Evolutionary conservation across 768 basidiomycete genomes (phyloP).

Genomic region (Termitomyces sp.): DNA sequence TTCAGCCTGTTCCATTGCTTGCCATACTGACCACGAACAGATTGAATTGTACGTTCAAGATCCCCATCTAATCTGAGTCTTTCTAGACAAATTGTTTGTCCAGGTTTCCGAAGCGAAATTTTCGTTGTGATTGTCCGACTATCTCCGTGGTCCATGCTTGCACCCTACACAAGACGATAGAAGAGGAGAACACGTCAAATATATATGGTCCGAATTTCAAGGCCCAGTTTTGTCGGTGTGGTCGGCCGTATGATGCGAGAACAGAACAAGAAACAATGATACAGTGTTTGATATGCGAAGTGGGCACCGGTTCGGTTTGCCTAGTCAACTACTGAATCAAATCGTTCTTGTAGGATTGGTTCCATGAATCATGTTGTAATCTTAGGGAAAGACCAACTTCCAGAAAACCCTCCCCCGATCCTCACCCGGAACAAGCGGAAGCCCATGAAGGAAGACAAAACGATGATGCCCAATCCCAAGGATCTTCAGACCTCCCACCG

Average conservation of each 20-base stretch:
- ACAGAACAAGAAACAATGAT: slow-evolving; percentile 83
- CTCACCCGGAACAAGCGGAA: slow-evolving; percentile 14
- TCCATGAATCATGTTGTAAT: slow-evolving; percentile 85
- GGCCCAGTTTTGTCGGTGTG: slow-evolving; percentile 70
- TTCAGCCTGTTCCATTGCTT: slow-evolving; percentile 80
- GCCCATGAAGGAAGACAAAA: slow-evolving; percentile 21
- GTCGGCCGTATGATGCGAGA: slow-evolving; percentile 62
- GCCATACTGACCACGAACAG: slow-evolving; percentile 84
- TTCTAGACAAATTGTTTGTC: slow-evolving; percentile 2
- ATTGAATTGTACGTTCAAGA: slow-evolving; percentile 53
- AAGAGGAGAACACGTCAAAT: slow-evolving; percentile 56
- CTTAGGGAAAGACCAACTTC: slow-evolving; percentile 59
- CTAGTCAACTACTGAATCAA: slow-evolving; percentile 6
- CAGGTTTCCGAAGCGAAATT: slow-evolving; percentile 75
- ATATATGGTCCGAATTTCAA: slow-evolving; percentile 71
- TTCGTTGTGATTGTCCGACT: slow-evolving; percentile 85
- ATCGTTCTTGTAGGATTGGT: slow-evolving; percentile 69
- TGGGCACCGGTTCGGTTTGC: slow-evolving; percentile 27
- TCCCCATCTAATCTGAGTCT: background rate
- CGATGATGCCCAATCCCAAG: slow-evolving; percentile 51
- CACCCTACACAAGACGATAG: slow-evolving; percentile 47
- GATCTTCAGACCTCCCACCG: slow-evolving; percentile 60
- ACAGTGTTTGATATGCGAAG: slow-evolving; percentile 83
- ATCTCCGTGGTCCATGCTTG: slow-evolving; percentile 52
- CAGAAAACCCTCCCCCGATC: slow-evolving; percentile 33